Evolutionary conservation across 73 alveolate species (phyloP).

Genomic region (Tetrahymena borealis): DNA sequence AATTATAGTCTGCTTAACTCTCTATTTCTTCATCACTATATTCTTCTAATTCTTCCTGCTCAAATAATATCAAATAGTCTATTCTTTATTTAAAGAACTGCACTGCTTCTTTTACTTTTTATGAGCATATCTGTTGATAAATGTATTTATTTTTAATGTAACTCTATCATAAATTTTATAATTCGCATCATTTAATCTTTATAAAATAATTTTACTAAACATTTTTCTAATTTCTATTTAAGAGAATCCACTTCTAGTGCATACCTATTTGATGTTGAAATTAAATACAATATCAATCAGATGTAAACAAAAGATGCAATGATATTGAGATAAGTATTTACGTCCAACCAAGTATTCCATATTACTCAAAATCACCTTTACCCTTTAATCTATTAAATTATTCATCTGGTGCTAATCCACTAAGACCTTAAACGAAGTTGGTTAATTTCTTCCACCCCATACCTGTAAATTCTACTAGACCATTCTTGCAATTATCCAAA

Average conservation of each 20-base stretch:
- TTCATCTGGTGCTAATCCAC: neutral
- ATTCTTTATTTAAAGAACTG: neutral
- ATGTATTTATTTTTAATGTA: no score
- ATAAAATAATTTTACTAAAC: neutral
- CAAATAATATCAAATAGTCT: neutral
- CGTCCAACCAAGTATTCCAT: neutral
- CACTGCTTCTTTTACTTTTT: neutral
- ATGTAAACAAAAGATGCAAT: neutral
- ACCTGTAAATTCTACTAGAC: constrained; percentile 1
- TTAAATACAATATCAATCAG: neutral
- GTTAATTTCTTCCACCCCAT: neutral
- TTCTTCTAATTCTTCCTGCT: neutral
- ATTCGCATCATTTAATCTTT: neutral
- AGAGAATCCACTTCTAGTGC: neutral
- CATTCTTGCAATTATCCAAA: neutral
- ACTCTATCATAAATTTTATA: neutral
- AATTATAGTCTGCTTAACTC: neutral
- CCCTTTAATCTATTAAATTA: neutral
- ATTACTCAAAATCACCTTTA: neutral
- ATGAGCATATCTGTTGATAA: neutral
- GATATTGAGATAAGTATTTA: no score
- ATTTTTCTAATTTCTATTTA: neutral
- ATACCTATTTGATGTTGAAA: neutral
- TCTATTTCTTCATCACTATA: neutral
- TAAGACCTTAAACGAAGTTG: neutral